Conservation (phyloP, 768 basidiomycete genomes). For the Grammothele lineata region DNA sequence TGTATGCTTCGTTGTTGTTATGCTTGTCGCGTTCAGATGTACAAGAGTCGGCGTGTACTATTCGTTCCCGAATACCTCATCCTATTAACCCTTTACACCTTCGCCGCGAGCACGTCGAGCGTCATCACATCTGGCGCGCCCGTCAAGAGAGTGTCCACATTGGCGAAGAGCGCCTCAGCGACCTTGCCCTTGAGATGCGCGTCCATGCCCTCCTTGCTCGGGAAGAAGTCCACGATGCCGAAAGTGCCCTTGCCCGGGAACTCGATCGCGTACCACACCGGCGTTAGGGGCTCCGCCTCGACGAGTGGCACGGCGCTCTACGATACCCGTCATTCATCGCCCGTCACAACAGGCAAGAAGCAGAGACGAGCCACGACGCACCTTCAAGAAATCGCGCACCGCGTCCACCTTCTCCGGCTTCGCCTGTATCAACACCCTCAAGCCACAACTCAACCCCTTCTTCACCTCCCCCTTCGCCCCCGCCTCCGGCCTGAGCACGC, state of each 20-base stretch:
- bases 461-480: slow-evolving; percentile 13
- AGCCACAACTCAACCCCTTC: slow-evolving; percentile 28
- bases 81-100: slow-evolving; percentile 12
- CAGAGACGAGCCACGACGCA: slow-evolving; percentile 16
- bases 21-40: too few relatives aligned
- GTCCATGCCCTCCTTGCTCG: slow-evolving; percentile 27
- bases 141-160: slow-evolving; percentile 29
- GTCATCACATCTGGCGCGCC: slow-evolving; percentile 28
- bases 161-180: slow-evolving; percentile 31
- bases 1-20: too few relatives aligned
- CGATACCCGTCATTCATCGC: not conserved
- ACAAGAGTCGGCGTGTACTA: too few relatives aligned
- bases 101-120: slow-evolving; percentile 33
- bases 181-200: slow-evolving; percentile 33
- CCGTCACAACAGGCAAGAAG: not conserved
- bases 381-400: slow-evolving; percentile 34
- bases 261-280: slow-evolving; percentile 36
- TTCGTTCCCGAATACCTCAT: not conserved
- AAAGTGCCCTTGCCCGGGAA: slow-evolving; percentile 34
- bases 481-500: slow-evolving; percentile 22
- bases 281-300: slow-evolving; percentile 31
- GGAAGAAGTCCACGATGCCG: slow-evolving; percentile 36
- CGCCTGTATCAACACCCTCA: slow-evolving; percentile 33
- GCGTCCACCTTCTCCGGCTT: slow-evolving; percentile 32
- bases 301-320: slow-evolving; percentile 32